A percentile compares a stretch with the other conserved stretches of the same genome.
These are phyloP conservation scores for Cyclostephanos tholiformis DNA, from an alignment of 108 stramenopile genomes.

Conservation along the genomic window DNA sequence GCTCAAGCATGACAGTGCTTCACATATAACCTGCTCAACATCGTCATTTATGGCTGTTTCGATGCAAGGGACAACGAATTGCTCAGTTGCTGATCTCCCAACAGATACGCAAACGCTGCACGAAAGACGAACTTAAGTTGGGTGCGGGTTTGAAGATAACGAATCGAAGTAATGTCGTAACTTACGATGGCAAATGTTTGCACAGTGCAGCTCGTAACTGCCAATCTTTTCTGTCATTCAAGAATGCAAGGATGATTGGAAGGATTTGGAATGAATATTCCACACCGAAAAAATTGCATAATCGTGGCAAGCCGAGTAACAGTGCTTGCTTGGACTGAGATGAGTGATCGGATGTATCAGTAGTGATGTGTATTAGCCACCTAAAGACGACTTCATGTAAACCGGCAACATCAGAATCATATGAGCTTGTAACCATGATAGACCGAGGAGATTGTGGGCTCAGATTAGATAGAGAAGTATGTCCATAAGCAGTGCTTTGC, in stretches of 20 bases:
- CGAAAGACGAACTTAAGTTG: not conserved
- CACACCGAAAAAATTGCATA: constrained; percentile 93
- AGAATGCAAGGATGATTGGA: constrained; percentile 91
- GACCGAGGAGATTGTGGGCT: not conserved
- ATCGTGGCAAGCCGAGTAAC: constrained; percentile 72
- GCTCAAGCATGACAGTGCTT: constrained; percentile 71
- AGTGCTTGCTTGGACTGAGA: constrained; percentile 86
- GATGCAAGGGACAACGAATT: constrained; percentile 94
- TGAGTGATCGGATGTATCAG: constrained; percentile 84
- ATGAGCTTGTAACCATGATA: constrained; percentile 61
- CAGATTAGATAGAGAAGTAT: not conserved
- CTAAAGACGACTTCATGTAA: constrained; percentile 83
- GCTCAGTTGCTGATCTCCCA: constrained; percentile 88
- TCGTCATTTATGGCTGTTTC: constrained; percentile 92
- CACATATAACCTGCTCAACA: constrained; percentile 81
- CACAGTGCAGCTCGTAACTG: constrained; percentile 91
- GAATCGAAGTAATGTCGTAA: not conserved
- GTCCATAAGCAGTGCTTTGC: not conserved
- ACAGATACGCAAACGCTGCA: constrained; percentile 82
- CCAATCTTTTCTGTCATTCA: constrained; percentile 95
- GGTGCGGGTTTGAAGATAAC: not conserved
- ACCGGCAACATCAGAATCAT: constrained; percentile 74
- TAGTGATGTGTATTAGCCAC: constrained; percentile 87
- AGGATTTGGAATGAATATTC: constrained; percentile 89
- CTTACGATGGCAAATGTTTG: constrained; percentile 70